phyloP scores from a whole-genome alignment of 495 filamentous ascomycete species.

The Penicillium roqueforti region DNA sequence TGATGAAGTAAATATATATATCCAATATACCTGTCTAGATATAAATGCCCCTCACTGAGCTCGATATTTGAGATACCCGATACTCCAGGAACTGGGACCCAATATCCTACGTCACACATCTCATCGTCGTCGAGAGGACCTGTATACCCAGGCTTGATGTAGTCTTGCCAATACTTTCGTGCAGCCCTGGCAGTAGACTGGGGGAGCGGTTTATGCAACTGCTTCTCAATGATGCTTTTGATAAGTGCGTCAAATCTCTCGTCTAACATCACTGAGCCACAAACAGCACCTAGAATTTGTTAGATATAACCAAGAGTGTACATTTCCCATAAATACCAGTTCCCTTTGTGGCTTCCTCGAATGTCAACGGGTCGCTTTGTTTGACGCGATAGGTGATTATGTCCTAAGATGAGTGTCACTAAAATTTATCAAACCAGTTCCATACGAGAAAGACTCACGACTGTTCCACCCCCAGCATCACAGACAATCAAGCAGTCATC shows the following conservation, averaged over 20 bases:
- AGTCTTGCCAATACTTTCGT: conserved; percentile 22
- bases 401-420: conserved; percentile 30
- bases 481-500: conserved; percentile 49
- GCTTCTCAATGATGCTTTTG: conserved; percentile 21
- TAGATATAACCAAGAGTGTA: background rate
- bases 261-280: conserved; percentile 56
- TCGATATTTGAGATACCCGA: conserved; percentile 8
- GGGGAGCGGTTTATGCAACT: conserved; percentile 7
- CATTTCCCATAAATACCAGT: conserved; percentile 13
- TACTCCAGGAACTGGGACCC: conserved; percentile 20
- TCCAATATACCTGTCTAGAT: conserved; percentile 16
- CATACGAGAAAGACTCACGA: conserved; percentile 33
- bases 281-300: conserved; percentile 39
- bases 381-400: conserved; percentile 37
- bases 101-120: conserved; percentile 9
- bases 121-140: conserved; percentile 5
- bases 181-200: background rate
- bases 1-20: background rate
- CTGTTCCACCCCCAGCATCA: conserved; percentile 59
- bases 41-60: conserved; percentile 16
- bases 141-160: conserved; percentile 19
- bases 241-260: conserved; percentile 45
- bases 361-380: conserved; percentile 8
- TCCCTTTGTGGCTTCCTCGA: conserved; percentile 22
- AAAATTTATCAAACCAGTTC: background rate